phyloP scores from a whole-genome alignment of 176 grass and related monocot genomes.

The Ensete ventricosum region DNA sequence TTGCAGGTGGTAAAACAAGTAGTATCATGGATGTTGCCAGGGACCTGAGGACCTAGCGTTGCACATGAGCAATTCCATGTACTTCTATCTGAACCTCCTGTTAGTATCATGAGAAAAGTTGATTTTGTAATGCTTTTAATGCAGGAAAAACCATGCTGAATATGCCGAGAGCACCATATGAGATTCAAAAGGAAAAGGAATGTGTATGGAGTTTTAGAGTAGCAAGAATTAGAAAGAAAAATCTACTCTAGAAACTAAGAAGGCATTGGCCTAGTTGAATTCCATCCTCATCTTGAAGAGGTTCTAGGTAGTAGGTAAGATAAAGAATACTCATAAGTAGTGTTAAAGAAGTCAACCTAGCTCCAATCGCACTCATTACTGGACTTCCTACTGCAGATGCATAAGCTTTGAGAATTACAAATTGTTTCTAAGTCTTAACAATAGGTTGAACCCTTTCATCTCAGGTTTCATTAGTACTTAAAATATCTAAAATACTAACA shows the following conservation, averaged over 20 bases:
- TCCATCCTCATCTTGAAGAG: neutral
- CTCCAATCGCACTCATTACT: too few relatives aligned
- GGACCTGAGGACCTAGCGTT: slow-evolving; percentile 13
- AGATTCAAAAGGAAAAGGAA: neutral
- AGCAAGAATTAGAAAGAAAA: too few relatives aligned
- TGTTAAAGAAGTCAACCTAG: too few relatives aligned
- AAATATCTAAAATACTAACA: too few relatives aligned
- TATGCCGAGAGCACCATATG: neutral
- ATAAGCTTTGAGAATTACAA: too few relatives aligned
- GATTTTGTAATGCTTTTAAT: neutral
- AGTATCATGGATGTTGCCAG: slow-evolving; percentile 22
- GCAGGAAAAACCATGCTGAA: neutral
- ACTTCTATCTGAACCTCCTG: slow-evolving; percentile 13
- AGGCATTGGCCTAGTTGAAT: neutral
- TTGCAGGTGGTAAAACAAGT: slow-evolving; percentile 84
- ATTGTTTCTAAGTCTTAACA: too few relatives aligned
- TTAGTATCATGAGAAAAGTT: slow-evolving; percentile 15
- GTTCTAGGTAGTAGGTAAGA: neutral
- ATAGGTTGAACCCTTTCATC: too few relatives aligned
- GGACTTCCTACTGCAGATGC: too few relatives aligned
- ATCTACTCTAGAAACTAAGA: neutral
- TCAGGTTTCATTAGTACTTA: too few relatives aligned
- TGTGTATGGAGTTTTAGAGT: too few relatives aligned
- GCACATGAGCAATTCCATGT: slow-evolving; percentile 79
- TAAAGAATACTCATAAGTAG: too few relatives aligned